Base-by-base conservation (phyloP, 2,329 filamentous ascomycete species). In the Diplodia mutila region DNA sequence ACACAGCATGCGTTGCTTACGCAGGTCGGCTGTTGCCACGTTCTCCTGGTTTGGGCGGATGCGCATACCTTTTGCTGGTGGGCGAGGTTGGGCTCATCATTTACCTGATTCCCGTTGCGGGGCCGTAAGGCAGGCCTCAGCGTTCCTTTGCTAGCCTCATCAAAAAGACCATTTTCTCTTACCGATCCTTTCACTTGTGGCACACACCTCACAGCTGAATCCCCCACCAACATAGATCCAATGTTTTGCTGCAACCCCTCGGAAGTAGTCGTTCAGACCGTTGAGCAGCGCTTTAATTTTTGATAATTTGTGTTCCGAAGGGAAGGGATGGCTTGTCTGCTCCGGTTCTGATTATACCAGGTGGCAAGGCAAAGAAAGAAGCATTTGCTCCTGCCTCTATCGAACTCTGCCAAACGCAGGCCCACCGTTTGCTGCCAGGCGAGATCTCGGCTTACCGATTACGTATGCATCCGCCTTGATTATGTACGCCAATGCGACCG, bases 21-120 rank as follows among this genome's bases (percentile, higher is more conserved):
- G 59, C 59, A 63, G 59, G 42, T 51, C 46, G 27, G 59, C 46
- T 46, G 59, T 51, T 63, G 57, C 27, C 16, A 63, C 29, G 46
- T 46, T 51, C 51, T 51, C 49, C 29, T 29, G 27, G 59, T 27
- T 14, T 37, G 46, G 42, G 46, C 29, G 27, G 29, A 46, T n/a
- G 32, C 5, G 8, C 34, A 25, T 18, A 27, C n/a, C 1, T 27
- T 23, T 55, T 23, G 18, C 29, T 32, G 5, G 12, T 16, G 7
- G 23, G n/a, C 18, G 25, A 14, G 23, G 49, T 52, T 27, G 23
- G 42, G 12, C 37, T 48, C 42, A 25, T 48, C 27, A 61, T n/a
- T 12, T 27, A 61, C 25, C 55, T 23, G 32, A 8, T 14, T 61
- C 39, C 57, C 39, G 25, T 25, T 12, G 39, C 25, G 34, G 25